These are phyloP conservation scores for Bjerkandera adusta DNA, from an alignment of 1,284 basidiomycete species.

Conservation along the genomic window DNA sequence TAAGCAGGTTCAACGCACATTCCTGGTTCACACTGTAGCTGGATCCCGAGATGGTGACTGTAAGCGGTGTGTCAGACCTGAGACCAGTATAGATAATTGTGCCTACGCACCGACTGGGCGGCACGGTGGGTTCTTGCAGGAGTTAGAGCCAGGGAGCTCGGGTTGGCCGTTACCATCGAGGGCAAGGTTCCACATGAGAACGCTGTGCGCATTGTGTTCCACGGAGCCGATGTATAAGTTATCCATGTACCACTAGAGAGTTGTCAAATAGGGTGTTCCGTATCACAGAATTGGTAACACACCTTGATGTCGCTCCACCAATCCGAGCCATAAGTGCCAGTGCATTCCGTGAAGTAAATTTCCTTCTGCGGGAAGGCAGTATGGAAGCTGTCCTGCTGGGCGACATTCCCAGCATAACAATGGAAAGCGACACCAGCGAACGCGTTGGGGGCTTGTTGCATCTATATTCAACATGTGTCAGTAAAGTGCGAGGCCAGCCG, in stretches of 20 bases:
- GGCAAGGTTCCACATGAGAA: conserved; percentile 58
- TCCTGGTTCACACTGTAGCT: conserved; percentile 69
- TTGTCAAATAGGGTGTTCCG: not conserved
- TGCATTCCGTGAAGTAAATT: conserved; percentile 52
- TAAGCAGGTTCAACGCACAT: conserved; percentile 43
- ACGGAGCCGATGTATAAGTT: conserved; percentile 56
- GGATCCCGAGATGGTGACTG: conserved; percentile 53
- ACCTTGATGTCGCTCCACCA: conserved; percentile 81
- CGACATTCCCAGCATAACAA: conserved; percentile 43
- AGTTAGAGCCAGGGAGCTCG: conserved; percentile 59
- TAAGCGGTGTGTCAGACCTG: conserved; percentile 25
- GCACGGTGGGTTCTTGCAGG: conserved; percentile 59
- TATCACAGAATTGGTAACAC: conserved; percentile 10
- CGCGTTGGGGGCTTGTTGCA: conserved; percentile 42
- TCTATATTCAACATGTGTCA: conserved; percentile 30
- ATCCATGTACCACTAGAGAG: conserved; percentile 66
- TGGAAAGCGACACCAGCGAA: conserved; percentile 52
- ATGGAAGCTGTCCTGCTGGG: conserved; percentile 42
- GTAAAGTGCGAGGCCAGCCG: not conserved
- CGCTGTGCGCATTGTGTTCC: conserved; percentile 46
- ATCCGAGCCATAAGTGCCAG: conserved; percentile 53
- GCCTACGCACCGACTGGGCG: conserved; percentile 42
- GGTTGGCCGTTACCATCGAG: conserved; percentile 61
- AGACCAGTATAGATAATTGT: conserved; percentile 28
- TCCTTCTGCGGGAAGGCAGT: conserved; percentile 45